phyloP scores from a whole-genome alignment of 768 basidiomycete genomes.

The Boletus tylopilopsis region DNA sequence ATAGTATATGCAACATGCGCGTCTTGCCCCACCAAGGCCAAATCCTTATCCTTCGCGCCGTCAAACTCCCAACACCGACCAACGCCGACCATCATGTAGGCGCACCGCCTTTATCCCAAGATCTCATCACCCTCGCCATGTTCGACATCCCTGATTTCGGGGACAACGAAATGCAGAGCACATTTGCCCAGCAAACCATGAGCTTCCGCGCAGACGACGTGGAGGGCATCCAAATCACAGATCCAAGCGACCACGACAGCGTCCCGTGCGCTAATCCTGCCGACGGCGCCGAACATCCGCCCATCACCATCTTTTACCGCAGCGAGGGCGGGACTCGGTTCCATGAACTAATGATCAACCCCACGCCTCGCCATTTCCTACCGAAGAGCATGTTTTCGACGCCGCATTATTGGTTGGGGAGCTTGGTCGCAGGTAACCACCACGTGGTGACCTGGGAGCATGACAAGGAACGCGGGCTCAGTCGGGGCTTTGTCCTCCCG shows the following conservation, averaged over 20 bases:
- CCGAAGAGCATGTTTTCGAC: slow-evolving; percentile 22
- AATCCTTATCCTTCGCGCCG: slow-evolving; percentile 48
- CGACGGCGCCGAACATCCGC: slow-evolving; percentile 27
- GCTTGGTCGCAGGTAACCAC: slow-evolving; percentile 20
- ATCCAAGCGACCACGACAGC: slow-evolving; percentile 25
- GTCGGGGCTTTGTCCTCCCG: slow-evolving; percentile 30
- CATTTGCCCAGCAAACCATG: slow-evolving; percentile 24
- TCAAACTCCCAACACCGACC: slow-evolving; percentile 21
- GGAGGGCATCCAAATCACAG: slow-evolving; percentile 33
- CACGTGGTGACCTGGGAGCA: slow-evolving; percentile 28
- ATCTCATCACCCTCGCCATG: slow-evolving; percentile 30
- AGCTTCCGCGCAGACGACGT: slow-evolving; percentile 32
- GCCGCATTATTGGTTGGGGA: slow-evolving; percentile 30
- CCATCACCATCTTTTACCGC: slow-evolving; percentile 33
- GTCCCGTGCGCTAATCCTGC: slow-evolving; percentile 11
- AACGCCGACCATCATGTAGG: not conserved
- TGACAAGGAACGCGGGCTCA: slow-evolving; percentile 18
- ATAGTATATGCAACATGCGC: slow-evolving; percentile 50
- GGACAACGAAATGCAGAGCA: slow-evolving; percentile 25
- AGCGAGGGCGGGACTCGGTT: slow-evolving; percentile 27
- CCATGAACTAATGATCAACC: slow-evolving; percentile 28
- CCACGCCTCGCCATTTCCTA: slow-evolving; percentile 20
- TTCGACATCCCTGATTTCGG: slow-evolving; percentile 31
- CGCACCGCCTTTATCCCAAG: slow-evolving; percentile 20
- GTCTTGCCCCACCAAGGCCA: slow-evolving; percentile 49